Evolutionary conservation across 2,329 filamentous ascomycete genomes (phyloP).

Genomic region (Colletotrichum acutatum): DNA sequence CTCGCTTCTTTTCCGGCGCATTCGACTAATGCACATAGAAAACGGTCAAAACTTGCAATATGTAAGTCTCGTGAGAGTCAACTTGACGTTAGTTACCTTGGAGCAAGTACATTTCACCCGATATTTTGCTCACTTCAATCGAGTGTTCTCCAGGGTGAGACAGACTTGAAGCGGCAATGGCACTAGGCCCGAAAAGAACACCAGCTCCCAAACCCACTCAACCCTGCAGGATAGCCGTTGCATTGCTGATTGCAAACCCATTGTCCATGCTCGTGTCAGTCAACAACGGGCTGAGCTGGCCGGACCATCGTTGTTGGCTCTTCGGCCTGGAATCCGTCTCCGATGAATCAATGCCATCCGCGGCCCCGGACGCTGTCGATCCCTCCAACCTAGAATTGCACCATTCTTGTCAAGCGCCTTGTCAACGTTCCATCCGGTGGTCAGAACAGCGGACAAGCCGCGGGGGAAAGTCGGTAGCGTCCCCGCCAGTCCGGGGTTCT

Average conservation of each 20-base stretch:
- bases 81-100: not conserved
- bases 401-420: conserved; percentile 1
- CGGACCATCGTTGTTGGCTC: not conserved
- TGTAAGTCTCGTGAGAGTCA: not conserved
- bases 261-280: not conserved
- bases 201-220: not conserved
- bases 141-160: not conserved
- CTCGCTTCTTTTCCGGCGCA: not conserved
- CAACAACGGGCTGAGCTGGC: not conserved
- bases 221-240: not conserved
- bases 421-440: conserved; percentile 7
- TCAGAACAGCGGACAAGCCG: not conserved
- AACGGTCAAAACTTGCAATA: not conserved
- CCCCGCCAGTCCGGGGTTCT: not conserved
- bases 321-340: not conserved
- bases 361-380: not conserved
- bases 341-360: conserved; percentile 1
- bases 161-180: not conserved
- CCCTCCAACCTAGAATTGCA: conserved; percentile 1
- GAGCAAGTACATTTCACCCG: not conserved
- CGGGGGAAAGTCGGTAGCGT: not conserved
- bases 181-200: not conserved
- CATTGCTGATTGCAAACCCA: not conserved
- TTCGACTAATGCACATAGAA: not conserved
- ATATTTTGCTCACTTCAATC: not conserved